Conservation (phyloP, 306 rosid species). For the Lathyrus oleraceus region DNA sequence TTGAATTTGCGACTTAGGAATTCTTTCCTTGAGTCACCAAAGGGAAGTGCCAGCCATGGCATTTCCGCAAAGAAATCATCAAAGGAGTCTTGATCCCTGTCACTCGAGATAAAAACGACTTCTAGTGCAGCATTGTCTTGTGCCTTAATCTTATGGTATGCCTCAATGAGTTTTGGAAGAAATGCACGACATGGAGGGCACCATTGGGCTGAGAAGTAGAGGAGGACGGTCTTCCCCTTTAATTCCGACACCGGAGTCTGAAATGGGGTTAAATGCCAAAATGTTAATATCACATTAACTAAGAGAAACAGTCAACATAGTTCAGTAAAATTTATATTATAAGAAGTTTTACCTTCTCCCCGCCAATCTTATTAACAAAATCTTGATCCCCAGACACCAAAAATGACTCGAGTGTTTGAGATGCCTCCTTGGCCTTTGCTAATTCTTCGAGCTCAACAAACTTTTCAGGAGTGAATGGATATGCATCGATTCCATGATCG, state of each 20-base stretch:
- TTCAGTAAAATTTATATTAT: background rate
- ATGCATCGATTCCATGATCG: conserved; percentile 62
- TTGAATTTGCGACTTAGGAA: conserved; percentile 55
- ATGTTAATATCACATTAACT: background rate
- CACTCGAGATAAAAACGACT: conserved; percentile 74
- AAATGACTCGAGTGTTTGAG: conserved; percentile 68
- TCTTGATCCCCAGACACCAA: conserved; percentile 53
- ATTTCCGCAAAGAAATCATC: conserved; percentile 61
- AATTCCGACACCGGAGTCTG: conserved; percentile 71
- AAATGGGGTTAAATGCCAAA: background rate
- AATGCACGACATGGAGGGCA: conserved; percentile 80
- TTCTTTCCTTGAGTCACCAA: conserved; percentile 67
- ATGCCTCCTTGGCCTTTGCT: conserved; percentile 56
- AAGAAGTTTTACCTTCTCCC: conserved; percentile 51
- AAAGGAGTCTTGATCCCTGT: conserved; percentile 61
- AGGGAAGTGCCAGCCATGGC: conserved; percentile 93
- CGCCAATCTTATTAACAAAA: conserved; percentile 54
- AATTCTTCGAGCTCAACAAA: conserved; percentile 57
- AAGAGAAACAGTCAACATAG: background rate
- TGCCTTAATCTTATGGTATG: conserved; percentile 64
- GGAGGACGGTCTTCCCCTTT: conserved; percentile 65
- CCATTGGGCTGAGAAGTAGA: conserved; percentile 91
- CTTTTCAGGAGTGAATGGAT: conserved; percentile 73
- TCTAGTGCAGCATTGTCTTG: conserved; percentile 59
- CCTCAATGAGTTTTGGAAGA: conserved; percentile 63